Conservation (phyloP, 2,329 filamentous ascomycete genomes). For the Furcasterigmium furcatum region DNA sequence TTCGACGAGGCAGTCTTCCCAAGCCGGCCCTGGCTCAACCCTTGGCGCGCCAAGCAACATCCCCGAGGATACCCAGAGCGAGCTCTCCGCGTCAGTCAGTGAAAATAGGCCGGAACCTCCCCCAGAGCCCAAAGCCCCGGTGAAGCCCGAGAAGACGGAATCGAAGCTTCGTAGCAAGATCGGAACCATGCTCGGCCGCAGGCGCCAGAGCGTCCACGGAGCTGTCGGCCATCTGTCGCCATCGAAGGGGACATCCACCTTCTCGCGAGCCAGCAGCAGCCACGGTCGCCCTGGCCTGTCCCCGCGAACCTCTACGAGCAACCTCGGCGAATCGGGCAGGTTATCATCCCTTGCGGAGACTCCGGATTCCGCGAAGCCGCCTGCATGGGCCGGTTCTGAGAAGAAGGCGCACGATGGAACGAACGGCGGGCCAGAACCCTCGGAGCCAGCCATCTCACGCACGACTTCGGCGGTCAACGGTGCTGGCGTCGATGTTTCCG, state of each 20-base stretch:
- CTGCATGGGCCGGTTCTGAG: conserved; percentile 1
- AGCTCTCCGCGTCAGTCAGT: conserved; percentile 32
- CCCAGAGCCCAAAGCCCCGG: conserved; percentile 29
- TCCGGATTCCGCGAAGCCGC: conserved; percentile 34
- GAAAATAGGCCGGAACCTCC: conserved; percentile 23
- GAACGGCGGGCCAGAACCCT: conserved; percentile 40
- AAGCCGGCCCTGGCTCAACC: conserved; percentile 20
- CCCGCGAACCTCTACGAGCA: conserved; percentile 56
- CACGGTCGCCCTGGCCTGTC: conserved; percentile 40
- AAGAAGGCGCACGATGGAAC: conserved; percentile 30
- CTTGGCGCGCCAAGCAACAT: conserved; percentile 20
- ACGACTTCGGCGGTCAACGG: conserved; percentile 44
- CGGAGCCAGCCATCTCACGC: conserved; percentile 24
- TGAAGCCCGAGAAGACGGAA: conserved; percentile 30
- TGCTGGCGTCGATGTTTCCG: conserved; percentile 42
- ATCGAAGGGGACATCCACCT: conserved; percentile 43
- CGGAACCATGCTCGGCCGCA: conserved; percentile 65
- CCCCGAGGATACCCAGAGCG: conserved; percentile 37
- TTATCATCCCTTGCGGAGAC: conserved; percentile 57
- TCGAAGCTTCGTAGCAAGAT: conserved; percentile 60
- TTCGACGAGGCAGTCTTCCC: conserved; percentile 39
- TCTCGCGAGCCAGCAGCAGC: conserved; percentile 59
- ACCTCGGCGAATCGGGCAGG: conserved; percentile 51
- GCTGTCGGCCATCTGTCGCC: conserved; percentile 57
- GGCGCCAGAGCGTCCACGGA: conserved; percentile 64